Evolutionary conservation across 2,329 filamentous ascomycete genomes (phyloP), one percentile per base, ranked within the genome.

Genomic region (Trichoderma simmonsii): DNA sequence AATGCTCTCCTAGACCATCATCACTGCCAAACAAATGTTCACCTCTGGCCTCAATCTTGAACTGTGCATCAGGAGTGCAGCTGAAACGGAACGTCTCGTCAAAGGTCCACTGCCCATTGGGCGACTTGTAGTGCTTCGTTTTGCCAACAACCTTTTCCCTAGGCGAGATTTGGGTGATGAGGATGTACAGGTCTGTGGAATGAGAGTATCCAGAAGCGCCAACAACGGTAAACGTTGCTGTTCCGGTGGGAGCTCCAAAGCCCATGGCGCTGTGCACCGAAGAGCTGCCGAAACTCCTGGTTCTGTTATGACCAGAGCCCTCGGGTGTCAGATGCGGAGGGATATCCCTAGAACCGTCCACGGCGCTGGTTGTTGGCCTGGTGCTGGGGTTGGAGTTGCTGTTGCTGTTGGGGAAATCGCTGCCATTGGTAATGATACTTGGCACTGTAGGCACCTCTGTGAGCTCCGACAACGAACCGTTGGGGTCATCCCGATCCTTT

Each of bases 81-180:
- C 87, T 85, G 26, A 92, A 86, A 78, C 91, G 94, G 85, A 96
- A 95, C 0, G 89, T 90, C 80, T 97, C 93, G 74, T 94, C 91
- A 80, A 90, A 97, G 21, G 85, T 86, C 73, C 93, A 88, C 4
- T 86, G 83, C 2, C 92, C 93, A 1, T 84, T 85, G 3, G 88
- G 83, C 0, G 91, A 87, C 81, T 97, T 97, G 83, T 93, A 89
- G 75, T 96, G 92, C 80, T 97, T 97, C 26, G 95, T 98, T 85
- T 98, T 98, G 83, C 95, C 91, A 60, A 99, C 85, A 60, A 92
- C 89, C 83, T 96, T 98, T 64, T 85, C 88, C 82, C 92, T 95
- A 61, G 89, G 83, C 4, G 86, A 85, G 39, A 93, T 79, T 75
- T 93, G 89, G 71, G 89, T 90, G 75, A 97, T 84, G 72, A 88